phyloP scores from a whole-genome alignment of 1,284 basidiomycete genomes.

The Boletus mariae region DNA sequence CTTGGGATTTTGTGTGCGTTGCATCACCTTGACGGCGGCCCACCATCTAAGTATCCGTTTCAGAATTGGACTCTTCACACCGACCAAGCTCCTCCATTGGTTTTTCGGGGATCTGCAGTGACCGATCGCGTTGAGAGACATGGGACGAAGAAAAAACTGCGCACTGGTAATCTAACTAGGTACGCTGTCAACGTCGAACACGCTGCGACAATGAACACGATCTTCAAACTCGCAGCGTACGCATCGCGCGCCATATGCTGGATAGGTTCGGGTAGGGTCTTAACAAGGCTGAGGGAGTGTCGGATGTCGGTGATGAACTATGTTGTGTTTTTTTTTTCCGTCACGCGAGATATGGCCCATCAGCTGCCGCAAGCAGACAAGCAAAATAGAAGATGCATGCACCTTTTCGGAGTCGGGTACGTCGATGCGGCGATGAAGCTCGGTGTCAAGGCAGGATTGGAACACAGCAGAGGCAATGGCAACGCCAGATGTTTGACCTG shows the following conservation, averaged over 20 bases:
- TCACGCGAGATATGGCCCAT: too few relatives aligned
- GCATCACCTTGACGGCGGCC: neutral
- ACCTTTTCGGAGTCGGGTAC: slow-evolving; percentile 13
- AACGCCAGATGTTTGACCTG: slow-evolving; percentile 3
- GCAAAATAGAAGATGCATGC: too few relatives aligned
- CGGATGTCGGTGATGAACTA: slow-evolving; percentile 4
- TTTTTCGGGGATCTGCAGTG: neutral
- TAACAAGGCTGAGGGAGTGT: slow-evolving; percentile 5
- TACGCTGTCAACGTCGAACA: slow-evolving; percentile 1
- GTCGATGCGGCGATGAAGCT: slow-evolving; percentile 12
- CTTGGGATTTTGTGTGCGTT: neutral
- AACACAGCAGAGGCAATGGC: slow-evolving; percentile 18
- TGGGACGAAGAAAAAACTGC: neutral
- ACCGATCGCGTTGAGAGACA: neutral
- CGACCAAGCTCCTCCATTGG: neutral
- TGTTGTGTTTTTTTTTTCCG: neutral
- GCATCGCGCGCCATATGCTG: slow-evolving; percentile 3
- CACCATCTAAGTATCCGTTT: neutral
- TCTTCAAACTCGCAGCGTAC: slow-evolving; percentile 1
- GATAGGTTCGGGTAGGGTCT: slow-evolving; percentile 1
- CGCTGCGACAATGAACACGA: slow-evolving; percentile 2
- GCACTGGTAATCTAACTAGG: slow-evolving; percentile 3
- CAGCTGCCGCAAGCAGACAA: too few relatives aligned
- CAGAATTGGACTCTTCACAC: neutral
- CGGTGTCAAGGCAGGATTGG: slow-evolving; percentile 19